Evolutionary conservation across 2,329 filamentous ascomycete genomes (phyloP).

Genomic region (Macrophomina tecta): DNA sequence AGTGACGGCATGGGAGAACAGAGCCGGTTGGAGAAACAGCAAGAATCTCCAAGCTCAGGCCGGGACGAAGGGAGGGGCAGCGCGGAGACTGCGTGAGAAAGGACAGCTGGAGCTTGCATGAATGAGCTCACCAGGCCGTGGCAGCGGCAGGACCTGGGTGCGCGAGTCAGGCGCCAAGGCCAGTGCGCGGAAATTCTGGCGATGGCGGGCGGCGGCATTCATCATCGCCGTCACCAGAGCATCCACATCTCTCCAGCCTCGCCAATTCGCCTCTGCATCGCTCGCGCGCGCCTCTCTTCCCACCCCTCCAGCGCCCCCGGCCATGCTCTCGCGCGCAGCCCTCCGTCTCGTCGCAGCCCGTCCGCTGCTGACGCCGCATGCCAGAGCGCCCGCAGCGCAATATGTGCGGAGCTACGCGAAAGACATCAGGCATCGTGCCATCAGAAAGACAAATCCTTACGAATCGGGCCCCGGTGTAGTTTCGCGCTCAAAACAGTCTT

Average conservation of each 20-base stretch:
- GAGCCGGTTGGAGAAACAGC: conserved; percentile 18
- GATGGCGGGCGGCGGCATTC: conserved; percentile 15
- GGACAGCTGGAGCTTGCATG: conserved; percentile 27
- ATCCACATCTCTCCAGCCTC: conserved; percentile 19
- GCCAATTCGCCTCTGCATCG: conserved; percentile 22
- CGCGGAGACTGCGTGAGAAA: conserved; percentile 13
- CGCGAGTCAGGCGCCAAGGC: conserved; percentile 26
- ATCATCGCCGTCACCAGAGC: conserved; percentile 18
- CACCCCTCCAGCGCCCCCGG: conserved; percentile 20
- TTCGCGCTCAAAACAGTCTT: neutral
- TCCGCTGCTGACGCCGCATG: conserved; percentile 34
- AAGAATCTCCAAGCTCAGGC: conserved; percentile 22
- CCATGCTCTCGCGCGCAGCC: conserved; percentile 46
- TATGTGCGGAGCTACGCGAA: conserved; percentile 36
- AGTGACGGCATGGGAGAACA: conserved; percentile 42
- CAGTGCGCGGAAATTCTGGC: conserved; percentile 27
- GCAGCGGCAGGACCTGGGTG: neutral
- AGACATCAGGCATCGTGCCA: conserved; percentile 34
- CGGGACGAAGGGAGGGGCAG: conserved; percentile 16
- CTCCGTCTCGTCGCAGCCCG: conserved; percentile 40
- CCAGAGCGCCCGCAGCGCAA: conserved; percentile 38
- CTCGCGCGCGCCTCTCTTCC: neutral
- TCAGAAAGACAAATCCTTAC: conserved; percentile 31
- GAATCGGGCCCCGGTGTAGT: conserved; percentile 29
- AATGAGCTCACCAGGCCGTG: neutral